Conservation (phyloP, 495 filamentous ascomycete genomes). For the Astrocystis sublimbata region DNA sequence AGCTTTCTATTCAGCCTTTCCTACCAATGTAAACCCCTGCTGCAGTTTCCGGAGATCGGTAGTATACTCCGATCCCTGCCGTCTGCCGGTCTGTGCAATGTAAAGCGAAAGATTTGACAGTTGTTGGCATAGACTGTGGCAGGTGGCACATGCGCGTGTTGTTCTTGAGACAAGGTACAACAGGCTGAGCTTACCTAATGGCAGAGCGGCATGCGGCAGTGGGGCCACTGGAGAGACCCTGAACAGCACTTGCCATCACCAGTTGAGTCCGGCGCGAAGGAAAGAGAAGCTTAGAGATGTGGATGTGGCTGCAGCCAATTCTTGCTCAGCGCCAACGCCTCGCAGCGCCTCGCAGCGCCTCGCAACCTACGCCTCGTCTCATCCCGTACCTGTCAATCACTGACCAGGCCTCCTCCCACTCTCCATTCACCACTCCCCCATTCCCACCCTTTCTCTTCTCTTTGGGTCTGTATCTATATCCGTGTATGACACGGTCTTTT, state of each 20-base stretch:
- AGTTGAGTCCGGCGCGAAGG: background rate
- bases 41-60: background rate
- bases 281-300: no score
- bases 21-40: background rate
- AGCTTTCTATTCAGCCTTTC: background rate
- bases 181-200: background rate
- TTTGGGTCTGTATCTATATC: background rate
- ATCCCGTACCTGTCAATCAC: background rate
- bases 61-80: no score
- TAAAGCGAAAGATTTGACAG: no score
- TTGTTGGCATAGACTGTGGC: background rate
- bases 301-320: background rate
- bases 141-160: background rate
- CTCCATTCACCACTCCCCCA: no score
- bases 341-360: no score
- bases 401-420: no score
- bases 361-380: background rate
- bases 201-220: background rate
- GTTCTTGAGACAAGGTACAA: background rate
- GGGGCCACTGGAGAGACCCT: background rate
- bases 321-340: background rate
- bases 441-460: background rate
- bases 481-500: conserved; percentile 5
- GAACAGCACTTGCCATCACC: conserved; percentile 8
- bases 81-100: no score